Conservation (phyloP, 495 filamentous ascomycete species). For the Penicillium soppii region DNA sequence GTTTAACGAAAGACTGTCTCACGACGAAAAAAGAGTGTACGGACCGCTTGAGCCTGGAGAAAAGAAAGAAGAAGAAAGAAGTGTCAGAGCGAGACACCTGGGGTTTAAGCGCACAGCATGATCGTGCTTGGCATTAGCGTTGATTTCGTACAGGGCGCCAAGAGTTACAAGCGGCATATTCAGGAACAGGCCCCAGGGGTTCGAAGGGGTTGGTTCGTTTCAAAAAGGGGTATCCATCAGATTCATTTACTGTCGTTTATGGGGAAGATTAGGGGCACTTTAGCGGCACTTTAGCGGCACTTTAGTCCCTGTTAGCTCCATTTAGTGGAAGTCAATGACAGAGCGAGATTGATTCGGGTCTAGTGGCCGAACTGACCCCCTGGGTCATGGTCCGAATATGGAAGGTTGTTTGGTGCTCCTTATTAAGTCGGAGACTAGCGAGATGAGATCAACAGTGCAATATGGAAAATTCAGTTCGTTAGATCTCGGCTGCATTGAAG, state of each 20-base stretch:
- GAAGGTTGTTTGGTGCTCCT: slow-evolving; percentile 7
- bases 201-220: background rate
- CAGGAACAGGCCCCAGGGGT: slow-evolving; percentile 23
- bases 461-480: background rate
- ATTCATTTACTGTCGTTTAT: background rate
- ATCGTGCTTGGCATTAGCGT: slow-evolving; percentile 12
- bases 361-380: slow-evolving; percentile 7
- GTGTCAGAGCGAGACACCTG: slow-evolving; percentile 15
- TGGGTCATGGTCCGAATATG: slow-evolving; percentile 2
- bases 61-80: slow-evolving; percentile 7
- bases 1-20: slow-evolving; percentile 19
- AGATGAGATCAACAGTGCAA: slow-evolving; percentile 3
- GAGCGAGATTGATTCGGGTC: background rate
- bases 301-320: background rate
- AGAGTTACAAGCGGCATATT: slow-evolving; percentile 10
- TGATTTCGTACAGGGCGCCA: slow-evolving; percentile 1
- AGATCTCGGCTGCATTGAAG: background rate
- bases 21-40: slow-evolving; percentile 14
- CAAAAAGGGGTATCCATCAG: background rate
- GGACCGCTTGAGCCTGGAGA: slow-evolving; percentile 9
- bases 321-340: background rate
- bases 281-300: background rate
- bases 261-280: background rate
- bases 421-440: slow-evolving; percentile 1
- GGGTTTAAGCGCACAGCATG: slow-evolving; percentile 7